phyloP scores from a whole-genome alignment of 139 green algal species.

The Spirogloea muscicola region DNA sequence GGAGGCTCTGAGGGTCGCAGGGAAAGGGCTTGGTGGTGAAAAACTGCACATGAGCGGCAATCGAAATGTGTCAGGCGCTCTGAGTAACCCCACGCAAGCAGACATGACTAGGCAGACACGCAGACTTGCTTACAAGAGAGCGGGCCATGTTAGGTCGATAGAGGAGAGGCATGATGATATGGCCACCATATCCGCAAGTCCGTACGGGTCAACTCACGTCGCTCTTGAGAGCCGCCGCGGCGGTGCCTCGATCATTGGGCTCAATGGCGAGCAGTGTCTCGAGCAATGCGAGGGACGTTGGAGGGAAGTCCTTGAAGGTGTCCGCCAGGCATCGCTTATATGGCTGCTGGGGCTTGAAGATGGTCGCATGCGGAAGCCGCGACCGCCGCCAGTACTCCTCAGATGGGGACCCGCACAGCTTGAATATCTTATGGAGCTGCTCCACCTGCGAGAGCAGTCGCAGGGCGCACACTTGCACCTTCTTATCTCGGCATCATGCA shows the following conservation, averaged over 20 bases:
- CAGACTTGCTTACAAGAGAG: too few relatives aligned
- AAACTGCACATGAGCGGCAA: too few relatives aligned
- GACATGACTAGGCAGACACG: too few relatives aligned
- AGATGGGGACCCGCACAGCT: constrained; percentile 49
- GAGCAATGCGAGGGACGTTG: constrained; percentile 31
- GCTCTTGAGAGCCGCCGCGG: constrained; percentile 23
- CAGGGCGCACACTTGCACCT: too few relatives aligned
- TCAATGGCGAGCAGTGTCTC: constrained; percentile 43
- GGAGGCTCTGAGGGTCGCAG: constrained; percentile 32
- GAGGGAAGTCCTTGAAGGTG: constrained; percentile 43
- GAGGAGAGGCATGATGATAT: too few relatives aligned
- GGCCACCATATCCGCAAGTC: too few relatives aligned
- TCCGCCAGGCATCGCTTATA: constrained; percentile 45
- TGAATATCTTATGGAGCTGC: constrained; percentile 55
- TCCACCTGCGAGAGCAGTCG: constrained; percentile 32
- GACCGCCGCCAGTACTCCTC: constrained; percentile 51
- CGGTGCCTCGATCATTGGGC: constrained; percentile 32
- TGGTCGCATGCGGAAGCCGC: constrained; percentile 45
- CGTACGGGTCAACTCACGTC: too few relatives aligned
- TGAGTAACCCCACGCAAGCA: too few relatives aligned
- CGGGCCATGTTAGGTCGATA: too few relatives aligned
- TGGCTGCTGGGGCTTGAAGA: constrained; percentile 49
- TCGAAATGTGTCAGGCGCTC: too few relatives aligned
- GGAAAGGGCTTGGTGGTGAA: constrained; percentile 39
- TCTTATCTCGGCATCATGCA: too few relatives aligned